A percentile compares a stretch with the other conserved stretches of the same genome.
Evolutionary conservation across 1,284 basidiomycete genomes (phyloP).

Genomic region (Takashimella koratensis): DNA sequence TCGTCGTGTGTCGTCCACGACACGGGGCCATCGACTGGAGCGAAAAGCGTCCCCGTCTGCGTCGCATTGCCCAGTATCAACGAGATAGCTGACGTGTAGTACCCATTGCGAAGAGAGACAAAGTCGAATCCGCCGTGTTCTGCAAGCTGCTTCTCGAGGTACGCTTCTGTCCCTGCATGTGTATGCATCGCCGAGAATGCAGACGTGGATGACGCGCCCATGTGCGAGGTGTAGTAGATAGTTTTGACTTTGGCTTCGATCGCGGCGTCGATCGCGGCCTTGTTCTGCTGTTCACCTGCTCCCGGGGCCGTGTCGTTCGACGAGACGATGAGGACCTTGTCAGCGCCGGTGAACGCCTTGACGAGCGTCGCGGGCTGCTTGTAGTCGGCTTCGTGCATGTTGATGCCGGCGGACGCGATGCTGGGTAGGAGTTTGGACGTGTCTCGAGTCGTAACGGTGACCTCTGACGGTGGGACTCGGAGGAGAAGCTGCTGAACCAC

Average conservation of each 20-base stretch:
- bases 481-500: too few relatives aligned
- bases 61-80: not conserved
- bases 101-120: constrained; percentile 49
- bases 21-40: constrained; percentile 12
- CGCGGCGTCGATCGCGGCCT: constrained; percentile 50
- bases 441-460: too few relatives aligned
- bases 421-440: constrained; percentile 16
- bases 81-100: constrained; percentile 40
- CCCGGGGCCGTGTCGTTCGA: too few relatives aligned
- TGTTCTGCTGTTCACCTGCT: too few relatives aligned
- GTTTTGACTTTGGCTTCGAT: constrained; percentile 41
- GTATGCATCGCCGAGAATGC: constrained; percentile 45
- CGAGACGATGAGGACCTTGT: too few relatives aligned
- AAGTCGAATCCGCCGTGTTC: constrained; percentile 46
- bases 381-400: too few relatives aligned
- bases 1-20: constrained; percentile 12
- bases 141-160: too few relatives aligned
- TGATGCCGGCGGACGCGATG: too few relatives aligned
- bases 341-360: too few relatives aligned
- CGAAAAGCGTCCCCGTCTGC: constrained; percentile 1
- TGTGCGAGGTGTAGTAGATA: constrained; percentile 51
- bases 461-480: too few relatives aligned
- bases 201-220: constrained; percentile 27
- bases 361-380: too few relatives aligned
- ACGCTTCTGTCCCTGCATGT: constrained; percentile 48